These are phyloP conservation scores for Trichoderma parareesei DNA, from an alignment of 495 filamentous ascomycete species.

Conservation along the genomic window DNA sequence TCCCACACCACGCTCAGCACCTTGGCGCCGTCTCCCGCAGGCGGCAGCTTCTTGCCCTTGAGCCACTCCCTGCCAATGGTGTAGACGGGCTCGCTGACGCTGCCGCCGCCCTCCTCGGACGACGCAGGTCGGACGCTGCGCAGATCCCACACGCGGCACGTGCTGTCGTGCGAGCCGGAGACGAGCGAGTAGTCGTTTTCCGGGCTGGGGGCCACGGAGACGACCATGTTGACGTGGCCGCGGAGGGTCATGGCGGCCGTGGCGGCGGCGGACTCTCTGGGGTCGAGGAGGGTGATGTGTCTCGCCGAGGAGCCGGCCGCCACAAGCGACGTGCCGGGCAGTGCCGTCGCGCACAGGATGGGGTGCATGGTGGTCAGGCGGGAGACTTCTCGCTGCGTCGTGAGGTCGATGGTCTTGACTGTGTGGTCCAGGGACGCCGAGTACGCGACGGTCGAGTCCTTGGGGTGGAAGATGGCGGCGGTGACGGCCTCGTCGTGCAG, in stretches of 20 bases:
- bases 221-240: slow-evolving; percentile 81
- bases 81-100: slow-evolving; percentile 73
- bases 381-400: slow-evolving; percentile 63
- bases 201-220: slow-evolving; percentile 59
- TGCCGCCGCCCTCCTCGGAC: slow-evolving; percentile 47
- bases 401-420: slow-evolving; percentile 82
- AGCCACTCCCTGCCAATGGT: slow-evolving; percentile 63
- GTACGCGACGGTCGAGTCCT: slow-evolving; percentile 82
- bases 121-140: slow-evolving; percentile 60
- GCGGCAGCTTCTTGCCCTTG: slow-evolving; percentile 40
- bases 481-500: slow-evolving; percentile 66
- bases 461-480: slow-evolving; percentile 70
- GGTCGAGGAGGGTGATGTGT: slow-evolving; percentile 84
- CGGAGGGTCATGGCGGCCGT: slow-evolving; percentile 79
- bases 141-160: slow-evolving; percentile 87
- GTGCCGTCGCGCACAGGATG: slow-evolving; percentile 63
- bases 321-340: slow-evolving; percentile 54
- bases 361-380: slow-evolving; percentile 75
- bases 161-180: slow-evolving; percentile 80
- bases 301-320: slow-evolving; percentile 81
- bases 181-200: slow-evolving; percentile 71
- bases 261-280: slow-evolving; percentile 61
- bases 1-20: slow-evolving; percentile 92
- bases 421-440: slow-evolving; percentile 83
- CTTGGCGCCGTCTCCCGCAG: slow-evolving; percentile 72